Conservation (phyloP, 192 early-diverging fungal species). For the Chytriomyces sp. region DNA sequence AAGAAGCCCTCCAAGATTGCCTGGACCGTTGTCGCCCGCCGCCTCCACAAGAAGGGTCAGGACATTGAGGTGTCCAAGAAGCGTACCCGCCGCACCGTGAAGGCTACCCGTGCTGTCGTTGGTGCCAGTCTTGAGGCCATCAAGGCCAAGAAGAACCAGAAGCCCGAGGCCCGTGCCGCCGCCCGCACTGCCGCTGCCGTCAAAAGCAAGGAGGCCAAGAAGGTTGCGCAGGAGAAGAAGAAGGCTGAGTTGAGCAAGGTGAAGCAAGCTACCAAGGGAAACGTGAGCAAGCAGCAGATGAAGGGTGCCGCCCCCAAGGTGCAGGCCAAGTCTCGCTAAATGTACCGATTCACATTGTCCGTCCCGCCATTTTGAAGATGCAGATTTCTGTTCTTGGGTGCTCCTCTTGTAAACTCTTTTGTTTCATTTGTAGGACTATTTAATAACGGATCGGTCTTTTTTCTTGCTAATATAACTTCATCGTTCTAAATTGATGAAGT, state of each 20-base stretch:
- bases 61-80: slow-evolving; percentile 96
- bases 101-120: slow-evolving; percentile 94
- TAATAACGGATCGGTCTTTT: too few species aligned
- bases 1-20: slow-evolving; percentile 97
- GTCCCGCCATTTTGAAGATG: too few species aligned
- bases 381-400: background rate
- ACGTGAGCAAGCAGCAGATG: slow-evolving; percentile 79
- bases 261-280: slow-evolving; percentile 48
- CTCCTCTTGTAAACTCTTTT: too few species aligned
- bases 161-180: slow-evolving; percentile 92
- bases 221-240: slow-evolving; percentile 81
- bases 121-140: slow-evolving; percentile 95
- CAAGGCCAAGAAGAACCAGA: slow-evolving; percentile 96
- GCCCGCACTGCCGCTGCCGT: slow-evolving; percentile 81
- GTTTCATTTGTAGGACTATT: too few species aligned
- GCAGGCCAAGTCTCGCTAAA: slow-evolving; percentile 82
- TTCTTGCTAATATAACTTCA: too few species aligned
- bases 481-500: too few species aligned
- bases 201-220: slow-evolving; percentile 93
- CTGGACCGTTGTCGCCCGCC: slow-evolving; percentile 97
- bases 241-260: slow-evolving; percentile 85
- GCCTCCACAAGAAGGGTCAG: slow-evolving; percentile 98
- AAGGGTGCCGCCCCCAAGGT: slow-evolving; percentile 82
- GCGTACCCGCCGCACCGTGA: slow-evolving; percentile 89
- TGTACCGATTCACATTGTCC: too few species aligned